Conservation (phyloP, 2,329 filamentous ascomycete genomes). For the Scedosporium boydii region DNA sequence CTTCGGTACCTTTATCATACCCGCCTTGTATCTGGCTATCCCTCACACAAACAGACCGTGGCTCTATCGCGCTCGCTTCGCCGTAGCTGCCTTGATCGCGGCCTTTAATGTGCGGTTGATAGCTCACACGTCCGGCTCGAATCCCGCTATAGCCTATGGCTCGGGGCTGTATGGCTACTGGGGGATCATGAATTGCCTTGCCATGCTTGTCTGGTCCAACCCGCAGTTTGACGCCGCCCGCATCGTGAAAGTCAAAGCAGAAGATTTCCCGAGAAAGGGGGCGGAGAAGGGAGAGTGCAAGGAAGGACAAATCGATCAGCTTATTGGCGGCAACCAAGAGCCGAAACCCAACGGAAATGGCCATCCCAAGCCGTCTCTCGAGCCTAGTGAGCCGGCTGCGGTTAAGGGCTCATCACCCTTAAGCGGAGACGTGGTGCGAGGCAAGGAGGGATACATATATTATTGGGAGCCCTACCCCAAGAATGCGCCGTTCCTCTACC, state of each 20-base stretch:
- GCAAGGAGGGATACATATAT: slow-evolving; percentile 33
- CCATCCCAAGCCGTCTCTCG: not conserved
- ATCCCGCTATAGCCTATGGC: slow-evolving; percentile 40
- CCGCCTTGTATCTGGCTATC: slow-evolving; percentile 44
- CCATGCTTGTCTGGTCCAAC: slow-evolving; percentile 41
- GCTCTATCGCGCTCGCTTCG: slow-evolving; percentile 39
- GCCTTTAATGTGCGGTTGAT: slow-evolving; percentile 34
- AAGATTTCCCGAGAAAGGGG: not conserved
- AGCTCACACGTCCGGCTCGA: slow-evolving; percentile 35
- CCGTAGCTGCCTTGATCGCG: slow-evolving; percentile 33
- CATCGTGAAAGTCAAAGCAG: slow-evolving; percentile 27
- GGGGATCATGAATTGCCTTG: slow-evolving; percentile 38
- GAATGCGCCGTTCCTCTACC: slow-evolving; percentile 33
- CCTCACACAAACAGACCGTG: slow-evolving; percentile 41
- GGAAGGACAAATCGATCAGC: too few species aligned
- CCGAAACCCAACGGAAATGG: not conserved
- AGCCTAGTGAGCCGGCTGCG: not conserved
- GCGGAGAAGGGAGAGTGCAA: not conserved
- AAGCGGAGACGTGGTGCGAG: not conserved
- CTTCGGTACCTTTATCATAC: slow-evolving; percentile 36
- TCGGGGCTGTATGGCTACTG: slow-evolving; percentile 40
- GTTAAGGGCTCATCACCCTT: not conserved
- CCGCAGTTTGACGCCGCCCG: slow-evolving; percentile 49
- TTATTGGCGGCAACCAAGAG: not conserved
- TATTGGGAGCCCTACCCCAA: slow-evolving; percentile 52